Percentiles rank a stretch among this genome's conserved stretches.
Evolutionary conservation across 305 asterid genomes (phyloP).

Genomic region (Salvia sclarea): DNA sequence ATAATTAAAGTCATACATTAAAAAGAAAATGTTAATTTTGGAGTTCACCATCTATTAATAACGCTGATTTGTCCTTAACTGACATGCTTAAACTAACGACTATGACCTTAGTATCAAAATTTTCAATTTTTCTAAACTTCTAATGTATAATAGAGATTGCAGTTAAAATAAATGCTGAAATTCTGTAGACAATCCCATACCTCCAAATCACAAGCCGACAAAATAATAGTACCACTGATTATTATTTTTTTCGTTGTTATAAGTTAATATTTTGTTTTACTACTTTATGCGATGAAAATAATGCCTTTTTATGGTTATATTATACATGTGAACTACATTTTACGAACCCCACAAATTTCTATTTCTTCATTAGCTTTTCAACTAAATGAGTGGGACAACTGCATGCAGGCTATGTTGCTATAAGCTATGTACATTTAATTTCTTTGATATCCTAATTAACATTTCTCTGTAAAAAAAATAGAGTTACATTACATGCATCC

Average conservation of each 20-base stretch:
- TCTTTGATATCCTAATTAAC: not conserved
- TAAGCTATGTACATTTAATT: too few relatives aligned
- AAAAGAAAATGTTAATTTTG: conserved; percentile 8
- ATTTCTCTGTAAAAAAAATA: too few relatives aligned
- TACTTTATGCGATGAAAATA: not conserved
- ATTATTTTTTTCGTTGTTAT: not conserved
- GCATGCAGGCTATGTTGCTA: too few relatives aligned
- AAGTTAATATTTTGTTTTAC: not conserved
- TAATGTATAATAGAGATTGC: not conserved
- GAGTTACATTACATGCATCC: too few relatives aligned
- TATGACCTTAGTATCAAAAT: conserved; percentile 19
- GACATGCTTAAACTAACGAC: not conserved
- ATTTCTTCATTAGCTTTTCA: not conserved
- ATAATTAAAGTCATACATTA: not conserved
- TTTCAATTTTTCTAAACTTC: not conserved
- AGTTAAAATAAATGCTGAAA: conserved; percentile 11
- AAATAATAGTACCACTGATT: not conserved
- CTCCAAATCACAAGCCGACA: conserved; percentile 36
- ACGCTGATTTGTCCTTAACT: conserved; percentile 14
- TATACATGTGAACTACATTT: too few relatives aligned
- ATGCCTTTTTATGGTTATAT: not conserved
- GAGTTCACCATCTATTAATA: conserved; percentile 13
- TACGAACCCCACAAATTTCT: not conserved
- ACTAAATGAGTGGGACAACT: not conserved
- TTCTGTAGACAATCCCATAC: conserved; percentile 31